Evolutionary conservation across 768 basidiomycete species (phyloP).

Genomic region (Saitozyma sp.): DNA sequence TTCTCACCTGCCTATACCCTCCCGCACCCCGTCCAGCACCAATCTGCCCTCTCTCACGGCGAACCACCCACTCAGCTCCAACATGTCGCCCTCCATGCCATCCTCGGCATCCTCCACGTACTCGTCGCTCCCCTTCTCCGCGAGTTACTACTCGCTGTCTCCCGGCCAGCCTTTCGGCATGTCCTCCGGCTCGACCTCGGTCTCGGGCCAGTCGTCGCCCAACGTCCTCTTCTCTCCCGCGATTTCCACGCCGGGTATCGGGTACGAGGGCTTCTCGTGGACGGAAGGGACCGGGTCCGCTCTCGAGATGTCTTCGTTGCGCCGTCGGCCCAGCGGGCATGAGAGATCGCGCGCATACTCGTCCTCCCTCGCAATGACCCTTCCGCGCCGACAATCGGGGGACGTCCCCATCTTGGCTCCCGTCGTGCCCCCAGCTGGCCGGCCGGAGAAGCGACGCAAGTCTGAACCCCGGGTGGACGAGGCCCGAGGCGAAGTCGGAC

Average conservation of each 20-base stretch:
- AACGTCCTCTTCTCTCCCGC: constrained; percentile 28
- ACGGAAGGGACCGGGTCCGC: background rate
- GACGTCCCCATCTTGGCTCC: background rate
- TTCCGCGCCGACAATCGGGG: background rate
- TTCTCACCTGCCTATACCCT: constrained; percentile 20
- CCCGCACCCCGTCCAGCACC: constrained; percentile 7
- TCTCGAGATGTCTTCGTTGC: constrained; percentile 1
- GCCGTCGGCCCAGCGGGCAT: background rate
- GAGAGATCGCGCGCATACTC: background rate
- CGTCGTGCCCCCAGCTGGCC: background rate
- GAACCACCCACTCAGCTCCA: constrained; percentile 4
- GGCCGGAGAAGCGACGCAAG: constrained; percentile 33
- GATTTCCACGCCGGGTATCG: constrained; percentile 15
- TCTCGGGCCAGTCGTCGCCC: constrained; percentile 36
- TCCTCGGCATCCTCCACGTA: constrained; percentile 27
- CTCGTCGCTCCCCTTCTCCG: constrained; percentile 23
- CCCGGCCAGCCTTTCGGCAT: constrained; percentile 16
- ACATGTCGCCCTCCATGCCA: constrained; percentile 18
- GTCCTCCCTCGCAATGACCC: background rate
- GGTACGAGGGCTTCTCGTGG: constrained; percentile 8
- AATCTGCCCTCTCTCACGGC: constrained; percentile 3
- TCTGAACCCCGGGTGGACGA: constrained; percentile 34
- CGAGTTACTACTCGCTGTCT: constrained; percentile 25
- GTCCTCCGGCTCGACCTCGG: constrained; percentile 18
- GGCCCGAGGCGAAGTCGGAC: constrained; percentile 15